These are phyloP conservation scores for Cordyceps cicadae DNA, from an alignment of 2,329 filamentous ascomycete species.

Conservation along the genomic window DNA sequence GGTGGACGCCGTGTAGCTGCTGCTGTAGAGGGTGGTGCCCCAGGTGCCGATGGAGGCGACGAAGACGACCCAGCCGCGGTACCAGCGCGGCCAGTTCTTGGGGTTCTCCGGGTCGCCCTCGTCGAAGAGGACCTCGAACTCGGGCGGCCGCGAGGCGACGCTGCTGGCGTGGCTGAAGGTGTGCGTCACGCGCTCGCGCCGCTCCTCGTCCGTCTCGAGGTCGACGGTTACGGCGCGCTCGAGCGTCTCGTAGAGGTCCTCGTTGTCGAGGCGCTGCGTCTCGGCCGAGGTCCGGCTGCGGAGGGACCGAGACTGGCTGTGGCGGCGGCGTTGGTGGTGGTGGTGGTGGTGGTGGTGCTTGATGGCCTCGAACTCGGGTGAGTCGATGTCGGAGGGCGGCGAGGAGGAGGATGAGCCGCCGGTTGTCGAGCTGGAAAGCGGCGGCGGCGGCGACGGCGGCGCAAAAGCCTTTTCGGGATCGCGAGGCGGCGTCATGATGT, in stretches of 20 bases:
- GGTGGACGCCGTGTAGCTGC: slow-evolving; percentile 67
- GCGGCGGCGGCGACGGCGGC: neutral
- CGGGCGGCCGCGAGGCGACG: slow-evolving; percentile 38
- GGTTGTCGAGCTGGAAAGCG: neutral
- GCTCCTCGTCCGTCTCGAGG: slow-evolving; percentile 31
- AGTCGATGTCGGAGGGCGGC: neutral
- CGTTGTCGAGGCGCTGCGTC: slow-evolving; percentile 14
- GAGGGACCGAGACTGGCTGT: neutral
- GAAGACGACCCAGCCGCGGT: slow-evolving; percentile 35
- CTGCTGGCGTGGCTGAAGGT: slow-evolving; percentile 31
- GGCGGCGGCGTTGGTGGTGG: neutral
- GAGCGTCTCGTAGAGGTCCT: slow-evolving; percentile 23
- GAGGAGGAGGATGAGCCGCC: neutral
- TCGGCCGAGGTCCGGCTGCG: slow-evolving; percentile 9
- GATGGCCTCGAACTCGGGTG: neutral
- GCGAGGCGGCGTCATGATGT: neutral
- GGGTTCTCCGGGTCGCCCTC: slow-evolving; percentile 57
- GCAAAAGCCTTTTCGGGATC: slow-evolving; percentile 6
- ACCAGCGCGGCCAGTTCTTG: slow-evolving; percentile 55
- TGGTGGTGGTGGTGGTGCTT: neutral
- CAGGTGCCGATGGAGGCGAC: slow-evolving; percentile 39
- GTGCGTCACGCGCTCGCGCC: slow-evolving; percentile 31
- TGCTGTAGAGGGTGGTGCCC: slow-evolving; percentile 63
- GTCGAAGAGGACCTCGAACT: slow-evolving; percentile 67
- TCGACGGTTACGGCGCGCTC: slow-evolving; percentile 25